Conservation (phyloP, 306 rosid genomes). For the Ormosia semicastrata region DNA sequence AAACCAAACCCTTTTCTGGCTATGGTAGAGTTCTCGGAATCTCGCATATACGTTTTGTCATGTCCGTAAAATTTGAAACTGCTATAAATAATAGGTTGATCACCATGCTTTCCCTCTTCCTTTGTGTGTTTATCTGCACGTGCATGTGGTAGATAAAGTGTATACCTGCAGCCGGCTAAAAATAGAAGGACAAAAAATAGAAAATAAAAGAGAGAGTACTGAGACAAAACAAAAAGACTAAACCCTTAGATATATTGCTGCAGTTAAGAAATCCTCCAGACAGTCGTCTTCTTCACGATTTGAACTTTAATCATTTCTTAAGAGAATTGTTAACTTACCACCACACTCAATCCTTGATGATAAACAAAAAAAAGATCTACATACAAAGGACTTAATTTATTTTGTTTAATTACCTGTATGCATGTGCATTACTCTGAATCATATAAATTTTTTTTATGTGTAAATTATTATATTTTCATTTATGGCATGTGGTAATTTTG, state of each 20-base stretch:
- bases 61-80: slow-evolving; percentile 6
- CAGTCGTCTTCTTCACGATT: too few species aligned
- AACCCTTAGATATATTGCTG: too few species aligned
- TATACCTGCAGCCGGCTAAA: neutral
- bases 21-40: neutral
- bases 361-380: neutral
- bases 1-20: slow-evolving; percentile 9
- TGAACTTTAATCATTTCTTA: too few species aligned
- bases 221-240: neutral
- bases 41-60: neutral
- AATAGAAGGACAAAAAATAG: neutral
- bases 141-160: neutral
- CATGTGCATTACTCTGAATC: neutral
- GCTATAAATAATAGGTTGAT: neutral
- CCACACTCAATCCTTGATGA: too few species aligned
- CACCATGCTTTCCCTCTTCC: neutral
- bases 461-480: too few species aligned
- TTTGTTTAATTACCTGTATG: neutral
- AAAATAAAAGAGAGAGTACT: neutral
- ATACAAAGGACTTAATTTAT: neutral
- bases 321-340: too few species aligned
- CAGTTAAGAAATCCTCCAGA: too few species aligned
- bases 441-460: neutral
- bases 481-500: too few species aligned
- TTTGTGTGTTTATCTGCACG: neutral